These are phyloP conservation scores for Hysterangium stoloniferum DNA, from an alignment of 768 basidiomycete genomes.

Conservation along the genomic window DNA sequence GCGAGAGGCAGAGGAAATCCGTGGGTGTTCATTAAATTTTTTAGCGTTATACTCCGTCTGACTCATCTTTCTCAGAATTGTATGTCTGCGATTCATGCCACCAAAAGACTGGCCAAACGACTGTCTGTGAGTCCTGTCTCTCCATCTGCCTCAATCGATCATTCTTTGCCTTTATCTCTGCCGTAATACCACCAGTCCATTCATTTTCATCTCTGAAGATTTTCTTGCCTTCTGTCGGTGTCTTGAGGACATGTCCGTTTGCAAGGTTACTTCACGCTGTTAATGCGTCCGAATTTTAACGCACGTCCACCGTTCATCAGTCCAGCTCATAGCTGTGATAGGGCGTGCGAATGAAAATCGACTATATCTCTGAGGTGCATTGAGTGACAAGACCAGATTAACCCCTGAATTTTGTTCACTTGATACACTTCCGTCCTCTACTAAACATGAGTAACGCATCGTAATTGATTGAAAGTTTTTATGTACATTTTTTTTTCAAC, in stretches of 20 bases:
- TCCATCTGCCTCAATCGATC: not conserved
- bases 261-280: constrained; percentile 3
- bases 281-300: constrained; percentile 4
- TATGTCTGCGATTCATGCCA: constrained; percentile 53
- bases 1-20: constrained; percentile 66
- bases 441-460: too few species aligned
- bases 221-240: not conserved
- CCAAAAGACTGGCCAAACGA: constrained; percentile 51
- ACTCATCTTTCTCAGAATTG: constrained; percentile 37
- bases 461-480: not conserved
- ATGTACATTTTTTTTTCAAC: constrained; percentile 13
- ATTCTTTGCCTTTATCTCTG: constrained; percentile 3
- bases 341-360: too few species aligned
- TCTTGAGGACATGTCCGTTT: constrained; percentile 1
- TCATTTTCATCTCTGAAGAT: not conserved
- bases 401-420: too few species aligned
- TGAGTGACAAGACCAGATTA: too few species aligned
- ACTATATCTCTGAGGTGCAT: too few species aligned
- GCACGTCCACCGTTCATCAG: not conserved
- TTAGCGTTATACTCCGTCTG: constrained; percentile 5
- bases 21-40: constrained; percentile 45
- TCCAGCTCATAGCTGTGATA: not conserved
- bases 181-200: not conserved
- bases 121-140: constrained; percentile 60
- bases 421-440: too few species aligned